phyloP scores from a whole-genome alignment of 805 yeast species.

The Lachancea kluyveri region DNA sequence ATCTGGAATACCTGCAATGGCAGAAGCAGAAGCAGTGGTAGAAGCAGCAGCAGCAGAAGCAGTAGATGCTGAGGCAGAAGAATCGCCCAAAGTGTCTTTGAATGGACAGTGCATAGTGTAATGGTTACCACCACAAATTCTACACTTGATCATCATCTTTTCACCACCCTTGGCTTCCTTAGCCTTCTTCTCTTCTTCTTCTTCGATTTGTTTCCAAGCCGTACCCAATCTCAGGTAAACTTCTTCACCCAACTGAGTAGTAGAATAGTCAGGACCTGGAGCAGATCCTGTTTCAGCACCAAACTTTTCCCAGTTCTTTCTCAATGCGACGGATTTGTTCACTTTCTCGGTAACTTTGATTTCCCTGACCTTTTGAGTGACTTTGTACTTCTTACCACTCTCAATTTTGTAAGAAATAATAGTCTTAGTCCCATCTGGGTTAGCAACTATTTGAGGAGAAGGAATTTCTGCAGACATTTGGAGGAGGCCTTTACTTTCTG shows the following conservation, averaged over 20 bases:
- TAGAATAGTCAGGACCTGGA: slow-evolving; percentile 82
- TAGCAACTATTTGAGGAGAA: slow-evolving; percentile 66
- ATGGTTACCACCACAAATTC: slow-evolving; percentile 92
- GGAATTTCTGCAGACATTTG: slow-evolving; percentile 58
- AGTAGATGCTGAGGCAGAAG: slow-evolving; percentile 36
- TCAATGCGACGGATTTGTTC: slow-evolving; percentile 77
- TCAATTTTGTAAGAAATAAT: slow-evolving; percentile 70
- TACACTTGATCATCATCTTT: slow-evolving; percentile 58
- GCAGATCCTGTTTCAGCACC: slow-evolving; percentile 71
- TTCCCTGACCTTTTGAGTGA: slow-evolving; percentile 79
- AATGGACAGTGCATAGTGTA: slow-evolving; percentile 93
- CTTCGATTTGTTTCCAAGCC: slow-evolving; percentile 71
- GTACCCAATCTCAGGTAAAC: slow-evolving; percentile 69
- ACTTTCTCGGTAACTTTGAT: slow-evolving; percentile 74
- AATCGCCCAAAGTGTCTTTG: slow-evolving; percentile 71
- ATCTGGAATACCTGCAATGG: slow-evolving; percentile 30
- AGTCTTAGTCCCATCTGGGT: slow-evolving; percentile 86
- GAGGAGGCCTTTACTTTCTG: too few species aligned
- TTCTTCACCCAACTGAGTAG: slow-evolving; percentile 85
- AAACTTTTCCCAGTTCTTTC: slow-evolving; percentile 83
- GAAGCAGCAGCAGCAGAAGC: slow-evolving; percentile 17
- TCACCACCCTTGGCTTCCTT: slow-evolving; percentile 38
- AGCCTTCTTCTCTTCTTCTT: slow-evolving; percentile 52
- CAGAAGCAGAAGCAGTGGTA: slow-evolving; percentile 32
- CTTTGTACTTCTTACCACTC: slow-evolving; percentile 77